Conservation (phyloP, 805 yeast genomes). For the Hanseniaspora taiwanica region DNA sequence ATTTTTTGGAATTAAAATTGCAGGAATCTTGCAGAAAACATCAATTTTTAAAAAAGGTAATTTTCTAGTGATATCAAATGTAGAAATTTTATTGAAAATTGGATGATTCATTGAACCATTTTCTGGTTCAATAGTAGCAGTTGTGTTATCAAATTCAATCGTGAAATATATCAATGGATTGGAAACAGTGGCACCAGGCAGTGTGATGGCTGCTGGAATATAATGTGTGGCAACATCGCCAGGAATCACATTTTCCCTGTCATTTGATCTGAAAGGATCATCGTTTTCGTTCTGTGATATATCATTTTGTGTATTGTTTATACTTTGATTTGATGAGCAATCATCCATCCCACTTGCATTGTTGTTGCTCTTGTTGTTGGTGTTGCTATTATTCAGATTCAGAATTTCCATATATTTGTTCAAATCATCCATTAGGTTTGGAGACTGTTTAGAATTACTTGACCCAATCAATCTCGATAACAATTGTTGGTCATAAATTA, state of each 20-base stretch:
- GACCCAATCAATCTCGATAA: conserved; percentile 54
- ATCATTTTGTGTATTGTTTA: no score
- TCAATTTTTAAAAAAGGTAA: conserved; percentile 55
- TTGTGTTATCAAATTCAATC: conserved; percentile 89
- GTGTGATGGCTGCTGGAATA: conserved; percentile 41
- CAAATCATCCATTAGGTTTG: conserved; percentile 17
- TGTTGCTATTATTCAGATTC: conserved; percentile 8
- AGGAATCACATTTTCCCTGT: conserved; percentile 23
- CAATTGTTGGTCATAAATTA: conserved; percentile 50
- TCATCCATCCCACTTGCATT: no score
- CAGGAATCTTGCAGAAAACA: conserved; percentile 67
- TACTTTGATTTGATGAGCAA: no score
- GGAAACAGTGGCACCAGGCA: conserved; percentile 41
- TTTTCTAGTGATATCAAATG: conserved; percentile 72
- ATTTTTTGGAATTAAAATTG: conserved; percentile 37
- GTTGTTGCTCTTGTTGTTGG: neutral
- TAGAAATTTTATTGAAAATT: conserved; percentile 76
- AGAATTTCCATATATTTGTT: conserved; percentile 5
- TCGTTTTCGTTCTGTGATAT: conserved; percentile 3
- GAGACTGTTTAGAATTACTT: conserved; percentile 3
- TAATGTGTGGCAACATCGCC: conserved; percentile 20
- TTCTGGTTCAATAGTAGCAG: conserved; percentile 75
- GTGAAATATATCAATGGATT: conserved; percentile 72
- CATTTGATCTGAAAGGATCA: conserved; percentile 19
- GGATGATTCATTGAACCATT: conserved; percentile 71